phyloP scores from a whole-genome alignment of 208 protist genomes.

The Leptomonas pyrrhocoris region DNA sequence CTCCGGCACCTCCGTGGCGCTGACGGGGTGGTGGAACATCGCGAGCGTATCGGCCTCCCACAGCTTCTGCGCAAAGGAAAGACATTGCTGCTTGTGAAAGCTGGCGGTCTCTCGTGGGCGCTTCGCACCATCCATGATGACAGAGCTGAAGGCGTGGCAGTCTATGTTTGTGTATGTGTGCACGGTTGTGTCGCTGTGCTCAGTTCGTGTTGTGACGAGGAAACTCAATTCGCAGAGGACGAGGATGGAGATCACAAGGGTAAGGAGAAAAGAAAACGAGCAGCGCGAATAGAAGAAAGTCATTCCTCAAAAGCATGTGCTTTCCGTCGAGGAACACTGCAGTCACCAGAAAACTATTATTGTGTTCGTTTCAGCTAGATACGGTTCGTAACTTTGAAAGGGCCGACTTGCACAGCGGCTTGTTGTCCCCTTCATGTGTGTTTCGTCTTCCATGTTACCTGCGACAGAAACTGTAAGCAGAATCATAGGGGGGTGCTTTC shows the following conservation, averaged over 20 bases:
- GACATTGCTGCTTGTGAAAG: constrained; percentile 61
- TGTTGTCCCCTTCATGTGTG: too few relatives aligned
- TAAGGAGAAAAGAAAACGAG: not conserved
- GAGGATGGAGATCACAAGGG: not conserved
- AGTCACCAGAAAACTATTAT: too few relatives aligned
- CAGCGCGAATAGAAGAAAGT: constrained; percentile 1
- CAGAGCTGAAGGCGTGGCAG: not conserved
- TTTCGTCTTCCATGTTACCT: too few relatives aligned
- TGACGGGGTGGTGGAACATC: constrained; percentile 91
- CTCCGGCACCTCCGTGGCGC: constrained; percentile 69
- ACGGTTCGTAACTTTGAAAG: too few relatives aligned
- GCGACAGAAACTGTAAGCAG: too few relatives aligned
- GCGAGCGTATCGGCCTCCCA: constrained; percentile 78
- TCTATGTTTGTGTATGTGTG: not conserved
- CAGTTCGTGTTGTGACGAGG: too few relatives aligned
- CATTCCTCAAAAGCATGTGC: too few relatives aligned
- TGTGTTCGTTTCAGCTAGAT: too few relatives aligned
- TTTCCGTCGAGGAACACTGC: too few relatives aligned
- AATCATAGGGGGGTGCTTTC: too few relatives aligned
- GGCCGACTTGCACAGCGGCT: too few relatives aligned
- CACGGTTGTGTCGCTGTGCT: not conserved
- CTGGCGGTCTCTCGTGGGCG: constrained; percentile 25
- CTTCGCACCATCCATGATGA: constrained; percentile 36
- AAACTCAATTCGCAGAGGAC: not conserved
- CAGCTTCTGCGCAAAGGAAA: constrained; percentile 67